Evolutionary conservation across 2,329 filamentous ascomycete species (phyloP), one percentile per base, ranked within the genome.

Genomic region (Aspergillus sp.): DNA sequence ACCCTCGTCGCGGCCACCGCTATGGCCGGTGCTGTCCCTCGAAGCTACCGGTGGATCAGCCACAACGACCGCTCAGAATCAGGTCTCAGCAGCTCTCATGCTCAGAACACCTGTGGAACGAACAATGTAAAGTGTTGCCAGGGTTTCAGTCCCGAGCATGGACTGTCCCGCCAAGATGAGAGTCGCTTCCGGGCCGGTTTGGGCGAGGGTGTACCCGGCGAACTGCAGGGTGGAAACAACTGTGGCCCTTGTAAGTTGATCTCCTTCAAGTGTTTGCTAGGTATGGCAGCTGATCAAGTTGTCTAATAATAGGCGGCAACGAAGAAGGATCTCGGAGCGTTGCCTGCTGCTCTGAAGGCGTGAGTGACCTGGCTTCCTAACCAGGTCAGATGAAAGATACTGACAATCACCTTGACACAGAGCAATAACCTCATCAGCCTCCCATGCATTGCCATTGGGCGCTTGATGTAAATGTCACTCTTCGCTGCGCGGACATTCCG

Each of bases 1-100:
- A 44, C 70, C 47, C 54, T 70, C 54, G 57, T 71, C 57, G 69
- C 66, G 51, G 53, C 60, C 49, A 53, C 60, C 41, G 62, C 48
- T 19, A 23, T 60, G 50, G 62, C 62, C 42, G 54, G 58, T 5
- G 13, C 23, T 23, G 54, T 56, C 44, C 49, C 23, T 23, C n/a
- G 21, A 3, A 17, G 11, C 25, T 30, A 39, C 11, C 8, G 15
- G 17, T 44, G 25, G 23, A 11, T 17, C 21, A 23, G 19, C 38
- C 11, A 30, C 11, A 42, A 23, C 21, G 17, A 58, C 5, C 54
- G 42, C 39, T 39, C 38, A 5, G 54, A 58, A 41, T 39, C 38
- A 5, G 54, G 58, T 17, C 44, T 49, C 56, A 56, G 23, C 13
- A 61, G 59, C n/a, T 54, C 58, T 32, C 8, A 54, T 3, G 59